Conservation (phyloP, 495 filamentous ascomycete genomes). For the Xylaria cubensis region DNA sequence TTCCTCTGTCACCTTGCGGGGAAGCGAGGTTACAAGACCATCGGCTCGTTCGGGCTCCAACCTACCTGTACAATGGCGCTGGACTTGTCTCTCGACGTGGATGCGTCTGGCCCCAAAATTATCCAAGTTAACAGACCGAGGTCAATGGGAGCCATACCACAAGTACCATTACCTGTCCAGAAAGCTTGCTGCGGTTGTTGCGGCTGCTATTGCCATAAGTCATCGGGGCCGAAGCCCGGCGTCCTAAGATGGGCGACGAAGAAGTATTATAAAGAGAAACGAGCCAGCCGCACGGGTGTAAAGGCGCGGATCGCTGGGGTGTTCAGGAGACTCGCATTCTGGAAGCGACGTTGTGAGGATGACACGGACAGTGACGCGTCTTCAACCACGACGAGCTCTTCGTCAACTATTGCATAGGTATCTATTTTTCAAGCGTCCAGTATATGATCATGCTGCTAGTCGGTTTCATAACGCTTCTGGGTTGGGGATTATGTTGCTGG, state of each 20-base stretch:
- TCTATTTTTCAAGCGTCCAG: neutral
- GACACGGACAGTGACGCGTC: slow-evolving; percentile 24
- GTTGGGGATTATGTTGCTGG: neutral
- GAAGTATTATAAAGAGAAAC: slow-evolving; percentile 3
- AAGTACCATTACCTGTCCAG: neutral
- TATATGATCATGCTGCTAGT: neutral
- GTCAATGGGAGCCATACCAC: neutral
- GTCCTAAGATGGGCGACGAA: neutral
- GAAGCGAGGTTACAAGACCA: slow-evolving; percentile 23
- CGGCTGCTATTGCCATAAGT: slow-evolving; percentile 3
- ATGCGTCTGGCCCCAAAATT: neutral
- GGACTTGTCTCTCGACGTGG: slow-evolving; percentile 33
- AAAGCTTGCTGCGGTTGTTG: slow-evolving; percentile 16
- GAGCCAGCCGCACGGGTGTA: neutral
- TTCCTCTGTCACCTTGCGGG: slow-evolving; percentile 34
- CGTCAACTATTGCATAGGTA: slow-evolving; percentile 8
- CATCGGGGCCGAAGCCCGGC: neutral
- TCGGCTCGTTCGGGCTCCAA: slow-evolving; percentile 24
- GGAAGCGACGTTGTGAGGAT: slow-evolving; percentile 15
- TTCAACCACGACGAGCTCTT: neutral
- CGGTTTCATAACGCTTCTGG: neutral
- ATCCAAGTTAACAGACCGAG: neutral
- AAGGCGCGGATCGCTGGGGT: slow-evolving; percentile 18
- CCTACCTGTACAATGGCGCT: slow-evolving; percentile 28
- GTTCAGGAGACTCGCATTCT: slow-evolving; percentile 35